Evolutionary conservation across 164 flowering plant species (phyloP).

Genomic region (Cinnamomum chago): DNA sequence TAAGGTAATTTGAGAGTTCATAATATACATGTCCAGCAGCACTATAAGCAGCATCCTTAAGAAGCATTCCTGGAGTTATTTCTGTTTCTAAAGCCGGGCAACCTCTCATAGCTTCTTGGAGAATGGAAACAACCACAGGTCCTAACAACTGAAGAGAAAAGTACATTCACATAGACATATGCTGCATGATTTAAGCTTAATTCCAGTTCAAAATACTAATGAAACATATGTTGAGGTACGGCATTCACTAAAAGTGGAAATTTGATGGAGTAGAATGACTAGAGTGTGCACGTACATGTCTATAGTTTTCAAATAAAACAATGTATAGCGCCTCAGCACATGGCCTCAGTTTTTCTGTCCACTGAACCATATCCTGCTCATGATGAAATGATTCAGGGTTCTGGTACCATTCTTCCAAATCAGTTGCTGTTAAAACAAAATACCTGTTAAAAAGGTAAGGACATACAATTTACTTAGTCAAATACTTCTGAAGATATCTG

Average conservation of each 20-base stretch:
- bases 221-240: background rate
- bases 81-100: conserved; percentile 73
- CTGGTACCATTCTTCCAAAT: conserved; percentile 86
- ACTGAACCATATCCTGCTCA: conserved; percentile 94
- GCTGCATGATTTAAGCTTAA: background rate
- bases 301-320: conserved; percentile 85
- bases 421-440: conserved; percentile 75
- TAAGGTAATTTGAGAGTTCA: conserved; percentile 85
- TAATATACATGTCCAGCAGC: conserved; percentile 94
- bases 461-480: conserved; percentile 7
- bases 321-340: conserved; percentile 98
- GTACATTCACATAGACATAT: conserved; percentile 6
- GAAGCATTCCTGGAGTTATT: conserved; percentile 79
- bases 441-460: conserved; percentile 48
- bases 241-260: conserved; percentile 1
- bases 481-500: conserved; percentile 1
- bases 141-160: conserved; percentile 65
- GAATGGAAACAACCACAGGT: conserved; percentile 91
- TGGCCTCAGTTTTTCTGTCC: conserved; percentile 93
- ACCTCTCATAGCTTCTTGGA: conserved; percentile 88
- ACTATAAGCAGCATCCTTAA: conserved; percentile 97
- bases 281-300: conserved; percentile 49
- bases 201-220: background rate
- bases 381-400: conserved; percentile 92
- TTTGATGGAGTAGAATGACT: background rate